A percentile compares a stretch with the other conserved stretches of the same genome.
phyloP scores from a whole-genome alignment of 208 protist species.

The Blastocrithidia nonstop region DNA sequence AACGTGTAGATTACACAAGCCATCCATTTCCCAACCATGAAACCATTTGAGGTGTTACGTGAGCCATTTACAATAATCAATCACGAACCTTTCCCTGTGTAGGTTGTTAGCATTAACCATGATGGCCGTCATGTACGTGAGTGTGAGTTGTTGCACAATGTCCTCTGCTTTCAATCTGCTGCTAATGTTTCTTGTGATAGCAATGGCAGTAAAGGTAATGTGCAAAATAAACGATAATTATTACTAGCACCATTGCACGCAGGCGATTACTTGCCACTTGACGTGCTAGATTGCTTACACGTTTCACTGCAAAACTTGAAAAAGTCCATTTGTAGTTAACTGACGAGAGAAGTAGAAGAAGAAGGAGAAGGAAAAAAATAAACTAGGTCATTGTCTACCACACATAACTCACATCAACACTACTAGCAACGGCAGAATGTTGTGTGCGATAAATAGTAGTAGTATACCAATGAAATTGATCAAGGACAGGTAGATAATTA shows the following conservation, averaged over 20 bases:
- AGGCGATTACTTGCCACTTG: slow-evolving; percentile 46
- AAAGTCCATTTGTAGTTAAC: too few relatives aligned
- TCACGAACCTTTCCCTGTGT: slow-evolving; percentile 63
- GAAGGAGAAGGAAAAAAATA: too few relatives aligned
- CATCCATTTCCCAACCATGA: slow-evolving; percentile 53
- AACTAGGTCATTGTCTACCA: too few relatives aligned
- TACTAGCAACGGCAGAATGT: too few relatives aligned
- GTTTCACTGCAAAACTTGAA: slow-evolving; percentile 10
- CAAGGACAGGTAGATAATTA: too few relatives aligned
- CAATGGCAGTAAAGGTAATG: too few relatives aligned
- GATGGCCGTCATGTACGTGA: slow-evolving; percentile 63
- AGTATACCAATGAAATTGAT: too few relatives aligned
- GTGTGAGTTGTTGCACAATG: slow-evolving; percentile 34
- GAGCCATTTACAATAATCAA: slow-evolving; percentile 65
- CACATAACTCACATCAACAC: too few relatives aligned
- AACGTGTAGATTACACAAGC: too few relatives aligned
- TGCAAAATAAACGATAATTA: slow-evolving; percentile 15
- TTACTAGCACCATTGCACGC: slow-evolving; percentile 45
- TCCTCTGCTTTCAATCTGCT: slow-evolving; percentile 11
- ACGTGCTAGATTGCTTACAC: slow-evolving; percentile 59
- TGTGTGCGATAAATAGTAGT: too few relatives aligned
- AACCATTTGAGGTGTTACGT: slow-evolving; percentile 52
- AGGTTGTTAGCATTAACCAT: slow-evolving; percentile 79
- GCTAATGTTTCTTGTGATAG: too few relatives aligned
- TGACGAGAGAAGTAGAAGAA: too few relatives aligned